Evolutionary conservation across 106 monocot genomes (phyloP).

Genomic region (Phalaenopsis equestris): DNA sequence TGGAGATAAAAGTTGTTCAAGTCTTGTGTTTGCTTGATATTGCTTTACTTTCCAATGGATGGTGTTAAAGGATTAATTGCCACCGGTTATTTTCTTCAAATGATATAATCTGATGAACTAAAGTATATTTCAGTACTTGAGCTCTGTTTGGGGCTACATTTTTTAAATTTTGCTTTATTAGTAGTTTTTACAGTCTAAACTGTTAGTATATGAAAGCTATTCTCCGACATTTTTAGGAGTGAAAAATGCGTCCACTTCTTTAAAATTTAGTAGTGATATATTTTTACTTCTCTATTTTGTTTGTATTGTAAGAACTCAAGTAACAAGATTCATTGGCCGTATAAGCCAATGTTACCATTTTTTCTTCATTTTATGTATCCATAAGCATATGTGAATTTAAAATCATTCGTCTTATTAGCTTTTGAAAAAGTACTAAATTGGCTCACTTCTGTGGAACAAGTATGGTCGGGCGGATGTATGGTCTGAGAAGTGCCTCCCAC

Average conservation of each 20-base stretch:
- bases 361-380: not conserved
- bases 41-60: not conserved
- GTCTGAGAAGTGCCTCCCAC: conserved; percentile 97
- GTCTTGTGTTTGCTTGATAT: not conserved
- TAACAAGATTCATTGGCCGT: not conserved
- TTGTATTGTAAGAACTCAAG: not conserved
- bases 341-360: not conserved
- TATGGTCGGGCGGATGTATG: conserved; percentile 94
- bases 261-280: no score
- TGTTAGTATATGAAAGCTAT: no score
- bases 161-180: no score
- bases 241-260: no score
- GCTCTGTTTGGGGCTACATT: no score
- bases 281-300: no score
- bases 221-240: no score
- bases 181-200: no score
- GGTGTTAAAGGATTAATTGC: not conserved
- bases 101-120: not conserved
- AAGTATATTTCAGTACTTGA: not conserved
- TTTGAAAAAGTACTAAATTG: not conserved
- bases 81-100: not conserved
- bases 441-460: conserved; percentile 51
- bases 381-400: not conserved
- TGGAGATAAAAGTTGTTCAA: not conserved
- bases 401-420: not conserved